Evolutionary conservation across 768 basidiomycete species (phyloP).

Genomic region (Suillus variegatus): DNA sequence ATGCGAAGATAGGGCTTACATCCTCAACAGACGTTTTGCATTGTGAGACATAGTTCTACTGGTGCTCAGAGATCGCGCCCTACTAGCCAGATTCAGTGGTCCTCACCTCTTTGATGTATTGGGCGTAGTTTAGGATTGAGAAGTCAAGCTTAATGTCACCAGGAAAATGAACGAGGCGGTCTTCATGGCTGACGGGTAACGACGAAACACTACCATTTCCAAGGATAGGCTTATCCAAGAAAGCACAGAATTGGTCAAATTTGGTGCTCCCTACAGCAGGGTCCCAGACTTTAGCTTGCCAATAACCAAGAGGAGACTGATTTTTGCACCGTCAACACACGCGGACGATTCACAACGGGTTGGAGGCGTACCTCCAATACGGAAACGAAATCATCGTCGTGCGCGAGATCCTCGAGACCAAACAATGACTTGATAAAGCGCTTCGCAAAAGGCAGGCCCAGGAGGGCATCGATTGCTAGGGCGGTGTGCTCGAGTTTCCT

Average conservation of each 20-base stretch:
- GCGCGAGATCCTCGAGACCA: conserved; percentile 64
- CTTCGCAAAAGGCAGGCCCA: conserved; percentile 49
- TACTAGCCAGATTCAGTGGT: not conserved
- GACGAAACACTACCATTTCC: conserved; percentile 32
- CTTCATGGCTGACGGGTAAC: conserved; percentile 49
- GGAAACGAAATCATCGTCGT: conserved; percentile 79
- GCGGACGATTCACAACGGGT: conserved; percentile 16
- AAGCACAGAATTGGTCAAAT: conserved; percentile 71
- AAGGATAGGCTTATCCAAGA: conserved; percentile 48
- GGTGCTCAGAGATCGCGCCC: conserved; percentile 2
- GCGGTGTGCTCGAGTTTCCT: conserved; percentile 58
- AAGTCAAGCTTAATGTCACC: conserved; percentile 55
- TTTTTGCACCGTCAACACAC: conserved; percentile 7
- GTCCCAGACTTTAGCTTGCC: conserved; percentile 92
- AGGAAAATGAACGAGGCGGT: conserved; percentile 48
- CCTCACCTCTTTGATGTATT: conserved; percentile 70
- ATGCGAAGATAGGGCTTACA: conserved; percentile 32
- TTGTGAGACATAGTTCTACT: conserved; percentile 53
- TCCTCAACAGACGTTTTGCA: conserved; percentile 57
- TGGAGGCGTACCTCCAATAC: conserved; percentile 53
- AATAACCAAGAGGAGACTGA: conserved; percentile 62
- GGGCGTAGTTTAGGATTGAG: conserved; percentile 70
- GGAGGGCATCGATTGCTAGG: conserved; percentile 59
- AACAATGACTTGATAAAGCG: conserved; percentile 70
- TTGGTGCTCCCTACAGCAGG: conserved; percentile 58